Percentiles rank a stretch among this genome's conserved stretches.
Conservation (phyloP, 192 early-diverging fungal species). For the Anaeromyces robustus region DNA sequence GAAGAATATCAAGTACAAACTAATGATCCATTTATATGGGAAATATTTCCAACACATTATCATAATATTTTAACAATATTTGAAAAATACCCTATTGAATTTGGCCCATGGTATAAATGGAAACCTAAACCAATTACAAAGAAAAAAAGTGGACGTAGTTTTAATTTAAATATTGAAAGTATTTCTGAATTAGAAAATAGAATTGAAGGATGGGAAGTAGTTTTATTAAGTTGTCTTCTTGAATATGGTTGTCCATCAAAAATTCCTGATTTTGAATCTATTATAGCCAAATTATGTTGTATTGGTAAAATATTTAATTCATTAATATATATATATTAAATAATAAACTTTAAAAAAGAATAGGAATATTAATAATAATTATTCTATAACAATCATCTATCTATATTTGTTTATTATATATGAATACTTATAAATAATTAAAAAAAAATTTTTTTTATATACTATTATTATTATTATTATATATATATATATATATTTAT, state of each 20-base stretch:
- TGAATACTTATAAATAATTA: no score
- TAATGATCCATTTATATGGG: not conserved
- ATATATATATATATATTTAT: no score
- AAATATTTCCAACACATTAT: not conserved
- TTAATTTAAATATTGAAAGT: not conserved
- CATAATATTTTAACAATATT: not conserved
- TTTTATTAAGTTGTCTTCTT: constrained; percentile 21
- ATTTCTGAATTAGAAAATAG: constrained; percentile 1
- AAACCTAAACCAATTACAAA: constrained; percentile 6
- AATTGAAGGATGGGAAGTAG: constrained; percentile 30
- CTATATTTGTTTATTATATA: no score
- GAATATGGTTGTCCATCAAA: not conserved
- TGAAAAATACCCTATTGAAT: constrained; percentile 15
- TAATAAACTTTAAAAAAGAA: no score
- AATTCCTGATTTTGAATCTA: not conserved
- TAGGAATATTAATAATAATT: no score
- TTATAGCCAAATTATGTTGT: not conserved
- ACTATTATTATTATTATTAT: no score
- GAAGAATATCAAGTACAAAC: not conserved
- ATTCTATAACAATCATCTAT: no score
- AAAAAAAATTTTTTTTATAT: no score
- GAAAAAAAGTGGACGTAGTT: not conserved
- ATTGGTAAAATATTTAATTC: not conserved
- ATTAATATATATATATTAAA: no score
- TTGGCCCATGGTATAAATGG: constrained; percentile 40